Evolutionary conservation across 192 early-diverging fungal genomes (phyloP), one percentile per base, ranked within the genome.

Genomic region (Linnemannia hyalina): DNA sequence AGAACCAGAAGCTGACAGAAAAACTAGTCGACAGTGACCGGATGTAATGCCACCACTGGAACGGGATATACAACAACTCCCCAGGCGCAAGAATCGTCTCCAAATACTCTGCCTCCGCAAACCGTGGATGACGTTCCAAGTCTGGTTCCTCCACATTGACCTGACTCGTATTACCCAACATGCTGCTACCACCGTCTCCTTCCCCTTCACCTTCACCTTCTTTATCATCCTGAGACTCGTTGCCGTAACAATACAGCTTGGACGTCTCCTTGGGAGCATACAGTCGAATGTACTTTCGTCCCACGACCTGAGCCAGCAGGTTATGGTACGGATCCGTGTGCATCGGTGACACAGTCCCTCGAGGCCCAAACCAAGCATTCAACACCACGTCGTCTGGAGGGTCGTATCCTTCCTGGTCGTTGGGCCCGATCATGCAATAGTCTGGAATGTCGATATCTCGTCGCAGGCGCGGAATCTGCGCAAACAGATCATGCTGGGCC

Each of bases 1-100:
- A 96, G 81, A 97, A 98, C 97, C 97, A 98, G 80, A 96, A 95
- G 80, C 96, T 97, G 13, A 98, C 91, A 82, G 96, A 97, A 65
- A 95, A 94, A 77, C 96, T 97, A 6, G 87, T 89, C 13, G 89
- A 92, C 41, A 96, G 83, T 15, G 96, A 94, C 72, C 91, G 89
- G 41, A 98, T 95, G 82, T 95, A 96, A 81, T 98, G 97, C 97
- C 97, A 98, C 95, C 96, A 98, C 8, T 94, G 91, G 88, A 96
- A 94, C 38, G 97, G 97, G 70, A 98, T 97, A 77, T 96, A 97
- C 1, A 98, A 88, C 81, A 97, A 36, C 72, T 98, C 96, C 1
- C 97, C 96, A 16, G 96, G 93, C 32, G 78, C 76, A 26, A 97
- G 88, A 9, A 96, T 71, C 38, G 93, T 93, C 77, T 98, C 97